Evolutionary conservation across 495 filamentous ascomycete genomes (phyloP).

Genomic region (Ascobolus immersus): DNA sequence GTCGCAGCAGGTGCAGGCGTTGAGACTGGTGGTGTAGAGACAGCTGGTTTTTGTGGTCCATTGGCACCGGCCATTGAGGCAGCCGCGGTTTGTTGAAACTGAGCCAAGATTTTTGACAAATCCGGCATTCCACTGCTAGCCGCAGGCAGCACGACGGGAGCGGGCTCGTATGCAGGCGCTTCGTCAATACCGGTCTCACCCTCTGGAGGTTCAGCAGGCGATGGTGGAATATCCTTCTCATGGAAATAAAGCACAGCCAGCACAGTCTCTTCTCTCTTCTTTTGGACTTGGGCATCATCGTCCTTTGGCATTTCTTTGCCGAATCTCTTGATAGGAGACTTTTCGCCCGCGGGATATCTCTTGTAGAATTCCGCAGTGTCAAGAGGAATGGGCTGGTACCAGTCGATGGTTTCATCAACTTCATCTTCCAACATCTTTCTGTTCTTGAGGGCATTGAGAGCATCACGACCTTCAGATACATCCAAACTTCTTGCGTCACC

Average conservation of each 20-base stretch:
- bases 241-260: constrained; percentile 14
- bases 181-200: too few species aligned
- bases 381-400: constrained; percentile 15
- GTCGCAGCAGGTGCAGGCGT: too few species aligned
- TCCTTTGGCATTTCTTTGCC: constrained; percentile 10
- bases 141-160: too few species aligned
- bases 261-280: constrained; percentile 11
- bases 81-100: too few species aligned
- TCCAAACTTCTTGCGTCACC: constrained; percentile 14
- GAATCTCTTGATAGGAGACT: constrained; percentile 12
- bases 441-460: constrained; percentile 15
- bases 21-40: too few species aligned
- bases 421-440: constrained; percentile 16
- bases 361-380: constrained; percentile 13
- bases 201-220: constrained; percentile 11
- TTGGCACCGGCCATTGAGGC: too few species aligned
- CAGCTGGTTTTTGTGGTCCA: too few species aligned
- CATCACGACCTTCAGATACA: constrained; percentile 15
- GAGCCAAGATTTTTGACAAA: too few species aligned
- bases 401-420: constrained; percentile 13
- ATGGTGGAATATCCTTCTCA: constrained; percentile 11
- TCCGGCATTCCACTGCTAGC: too few species aligned
- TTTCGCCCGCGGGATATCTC: constrained; percentile 6
- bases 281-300: constrained; percentile 15
- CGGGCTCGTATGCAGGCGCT: too few species aligned